Evolutionary conservation across 495 filamentous ascomycete species (phyloP).

Genomic region (Parachaetomium inaequale): DNA sequence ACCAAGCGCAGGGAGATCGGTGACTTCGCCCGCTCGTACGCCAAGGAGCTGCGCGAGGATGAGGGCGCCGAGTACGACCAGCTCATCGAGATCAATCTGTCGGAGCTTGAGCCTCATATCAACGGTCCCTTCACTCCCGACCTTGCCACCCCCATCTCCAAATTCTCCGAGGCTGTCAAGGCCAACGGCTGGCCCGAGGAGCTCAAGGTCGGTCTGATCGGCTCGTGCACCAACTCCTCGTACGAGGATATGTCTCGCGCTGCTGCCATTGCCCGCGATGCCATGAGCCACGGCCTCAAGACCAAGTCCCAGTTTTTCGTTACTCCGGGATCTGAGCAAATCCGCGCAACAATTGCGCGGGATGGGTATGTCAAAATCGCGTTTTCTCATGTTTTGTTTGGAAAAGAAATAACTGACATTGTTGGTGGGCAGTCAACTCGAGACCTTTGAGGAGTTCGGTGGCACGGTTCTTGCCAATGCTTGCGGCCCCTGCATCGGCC

Average conservation of each 20-base stretch:
- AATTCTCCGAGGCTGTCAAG: slow-evolving; percentile 94
- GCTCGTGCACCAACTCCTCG: slow-evolving; percentile 98
- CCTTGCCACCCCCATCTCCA: slow-evolving; percentile 94
- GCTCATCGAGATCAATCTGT: slow-evolving; percentile 91
- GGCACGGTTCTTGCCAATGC: slow-evolving; percentile 96
- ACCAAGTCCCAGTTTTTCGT: slow-evolving; percentile 91
- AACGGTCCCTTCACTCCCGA: slow-evolving; percentile 99
- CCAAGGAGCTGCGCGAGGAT: slow-evolving; percentile 82
- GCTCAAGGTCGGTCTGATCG: slow-evolving; percentile 93
- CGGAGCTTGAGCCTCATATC: slow-evolving; percentile 93
- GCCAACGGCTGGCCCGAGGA: slow-evolving; percentile 95
- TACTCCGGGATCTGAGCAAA: slow-evolving; percentile 96
- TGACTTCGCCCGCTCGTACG: slow-evolving; percentile 81
- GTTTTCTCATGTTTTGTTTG: too few species aligned
- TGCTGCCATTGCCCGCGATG: slow-evolving; percentile 92
- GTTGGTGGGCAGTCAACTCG: too few species aligned
- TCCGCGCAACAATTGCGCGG: slow-evolving; percentile 89
- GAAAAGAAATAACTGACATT: too few species aligned
- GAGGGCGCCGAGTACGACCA: slow-evolving; percentile 96
- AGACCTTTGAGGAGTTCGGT: slow-evolving; percentile 96
- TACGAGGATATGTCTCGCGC: slow-evolving; percentile 99
- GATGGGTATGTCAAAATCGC: too few species aligned
- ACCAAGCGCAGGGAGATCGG: slow-evolving; percentile 91
- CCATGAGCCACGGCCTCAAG: slow-evolving; percentile 89
- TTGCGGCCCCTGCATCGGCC: slow-evolving; percentile 75